phyloP scores from a whole-genome alignment of 176 grass and related monocot genomes.

The Dendrocalamus sinicus region DNA sequence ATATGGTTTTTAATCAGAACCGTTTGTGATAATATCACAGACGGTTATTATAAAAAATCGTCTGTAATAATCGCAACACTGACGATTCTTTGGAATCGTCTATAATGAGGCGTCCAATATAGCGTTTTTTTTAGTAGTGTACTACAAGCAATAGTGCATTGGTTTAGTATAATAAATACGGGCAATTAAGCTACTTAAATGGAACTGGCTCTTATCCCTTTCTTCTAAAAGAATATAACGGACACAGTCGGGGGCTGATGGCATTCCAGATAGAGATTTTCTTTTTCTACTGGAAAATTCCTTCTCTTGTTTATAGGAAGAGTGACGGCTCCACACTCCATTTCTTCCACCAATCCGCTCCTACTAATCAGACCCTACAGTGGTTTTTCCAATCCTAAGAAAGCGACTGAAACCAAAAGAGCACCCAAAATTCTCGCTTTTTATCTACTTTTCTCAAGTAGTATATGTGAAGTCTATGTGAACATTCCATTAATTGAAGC shows the following conservation, averaged over 20 bases:
- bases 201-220: slow-evolving; percentile 31
- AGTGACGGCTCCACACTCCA: slow-evolving; percentile 64
- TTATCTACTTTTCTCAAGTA: slow-evolving; percentile 19
- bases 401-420: slow-evolving; percentile 54
- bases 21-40: too few species aligned
- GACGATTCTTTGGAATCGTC: too few species aligned
- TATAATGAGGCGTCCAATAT: too few species aligned
- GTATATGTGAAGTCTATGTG: slow-evolving; percentile 25
- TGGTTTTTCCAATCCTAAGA: slow-evolving; percentile 45
- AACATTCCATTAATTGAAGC: slow-evolving; percentile 31
- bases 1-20: too few species aligned
- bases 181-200: slow-evolving; percentile 22
- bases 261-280: background rate
- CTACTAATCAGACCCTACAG: slow-evolving; percentile 22
- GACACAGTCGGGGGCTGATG: slow-evolving; percentile 34
- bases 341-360: slow-evolving; percentile 33
- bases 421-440: slow-evolving; percentile 15
- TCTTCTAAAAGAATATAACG: slow-evolving; percentile 30
- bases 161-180: background rate
- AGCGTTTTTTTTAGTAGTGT: too few species aligned
- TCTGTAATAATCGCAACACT: too few species aligned
- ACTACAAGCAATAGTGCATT: background rate
- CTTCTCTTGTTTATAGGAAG: slow-evolving; percentile 45
- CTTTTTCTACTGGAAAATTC: background rate
- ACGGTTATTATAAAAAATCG: too few species aligned